phyloP scores from a whole-genome alignment of 345 rosid genomes.

The Nephelium lappaceum region DNA sequence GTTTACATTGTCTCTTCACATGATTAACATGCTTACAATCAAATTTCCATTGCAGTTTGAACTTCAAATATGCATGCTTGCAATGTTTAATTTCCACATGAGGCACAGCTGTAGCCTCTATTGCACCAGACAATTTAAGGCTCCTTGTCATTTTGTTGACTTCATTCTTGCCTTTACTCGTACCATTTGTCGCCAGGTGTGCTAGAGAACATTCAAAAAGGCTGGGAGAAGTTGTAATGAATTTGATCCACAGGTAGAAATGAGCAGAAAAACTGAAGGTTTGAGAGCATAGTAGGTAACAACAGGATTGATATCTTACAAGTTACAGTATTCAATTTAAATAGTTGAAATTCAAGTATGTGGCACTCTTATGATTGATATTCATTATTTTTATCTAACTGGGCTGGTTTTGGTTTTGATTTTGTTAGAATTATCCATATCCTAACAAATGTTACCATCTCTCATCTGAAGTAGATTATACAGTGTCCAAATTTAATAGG shows the following conservation, averaged over 20 bases:
- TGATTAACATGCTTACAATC: constrained; percentile 51
- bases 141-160: constrained; percentile 29
- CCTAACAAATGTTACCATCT: no score
- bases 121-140: constrained; percentile 35
- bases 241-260: background rate
- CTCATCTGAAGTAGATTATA: no score
- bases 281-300: no score
- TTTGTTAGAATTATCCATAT: no score
- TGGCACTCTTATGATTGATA: no score
- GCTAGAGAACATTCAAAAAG: background rate
- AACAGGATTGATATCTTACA: no score
- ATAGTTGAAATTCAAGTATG: no score
- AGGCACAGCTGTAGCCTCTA: constrained; percentile 33
- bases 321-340: no score
- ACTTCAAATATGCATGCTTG: constrained; percentile 44
- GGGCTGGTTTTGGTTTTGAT: no score
- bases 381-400: no score
- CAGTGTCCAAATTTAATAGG: no score
- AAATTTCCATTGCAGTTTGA: constrained; percentile 56
- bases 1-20: constrained; percentile 43
- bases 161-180: constrained; percentile 23
- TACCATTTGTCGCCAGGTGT: constrained; percentile 1
- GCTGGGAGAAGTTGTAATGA: background rate
- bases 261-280: no score
- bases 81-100: constrained; percentile 45